Conservation (phyloP, 345 rosid genomes). For the Eucalyptus leucophloia region DNA sequence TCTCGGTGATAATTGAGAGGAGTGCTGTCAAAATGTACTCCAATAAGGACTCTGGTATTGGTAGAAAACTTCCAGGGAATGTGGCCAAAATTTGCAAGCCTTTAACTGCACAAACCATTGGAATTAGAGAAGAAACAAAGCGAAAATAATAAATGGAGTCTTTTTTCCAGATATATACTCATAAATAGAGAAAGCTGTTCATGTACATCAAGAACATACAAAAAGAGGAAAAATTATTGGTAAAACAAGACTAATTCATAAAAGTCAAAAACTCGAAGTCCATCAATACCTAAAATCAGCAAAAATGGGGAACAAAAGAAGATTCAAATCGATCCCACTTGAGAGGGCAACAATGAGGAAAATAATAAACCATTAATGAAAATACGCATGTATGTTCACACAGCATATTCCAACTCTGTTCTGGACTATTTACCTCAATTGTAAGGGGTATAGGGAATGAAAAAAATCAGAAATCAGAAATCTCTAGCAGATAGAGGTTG, state of each 20-base stretch:
- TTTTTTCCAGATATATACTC: background rate
- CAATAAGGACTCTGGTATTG: slow-evolving; percentile 39
- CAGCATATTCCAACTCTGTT: background rate
- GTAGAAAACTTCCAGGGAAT: slow-evolving; percentile 34
- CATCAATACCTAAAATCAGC: background rate
- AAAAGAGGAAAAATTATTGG: background rate
- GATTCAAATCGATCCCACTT: background rate
- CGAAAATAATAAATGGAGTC: background rate
- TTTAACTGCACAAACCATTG: slow-evolving; percentile 44
- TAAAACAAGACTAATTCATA: background rate
- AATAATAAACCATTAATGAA: background rate
- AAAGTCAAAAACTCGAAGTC: background rate
- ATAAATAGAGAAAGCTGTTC: background rate
- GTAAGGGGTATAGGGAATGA: background rate
- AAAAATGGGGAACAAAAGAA: background rate
- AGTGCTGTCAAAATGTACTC: slow-evolving; percentile 50
- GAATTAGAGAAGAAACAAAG: background rate
- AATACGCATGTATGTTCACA: background rate
- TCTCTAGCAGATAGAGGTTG: background rate
- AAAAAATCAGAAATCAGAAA: background rate
- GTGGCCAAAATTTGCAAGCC: slow-evolving; percentile 70
- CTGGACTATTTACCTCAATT: background rate
- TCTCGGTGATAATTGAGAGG: slow-evolving; percentile 31
- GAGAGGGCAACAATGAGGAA: background rate
- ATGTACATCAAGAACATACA: background rate